A percentile compares a stretch with the other conserved stretches of the same genome.
Evolutionary conservation across 1,284 basidiomycete species (phyloP).

Genomic region (Ustilago curta): DNA sequence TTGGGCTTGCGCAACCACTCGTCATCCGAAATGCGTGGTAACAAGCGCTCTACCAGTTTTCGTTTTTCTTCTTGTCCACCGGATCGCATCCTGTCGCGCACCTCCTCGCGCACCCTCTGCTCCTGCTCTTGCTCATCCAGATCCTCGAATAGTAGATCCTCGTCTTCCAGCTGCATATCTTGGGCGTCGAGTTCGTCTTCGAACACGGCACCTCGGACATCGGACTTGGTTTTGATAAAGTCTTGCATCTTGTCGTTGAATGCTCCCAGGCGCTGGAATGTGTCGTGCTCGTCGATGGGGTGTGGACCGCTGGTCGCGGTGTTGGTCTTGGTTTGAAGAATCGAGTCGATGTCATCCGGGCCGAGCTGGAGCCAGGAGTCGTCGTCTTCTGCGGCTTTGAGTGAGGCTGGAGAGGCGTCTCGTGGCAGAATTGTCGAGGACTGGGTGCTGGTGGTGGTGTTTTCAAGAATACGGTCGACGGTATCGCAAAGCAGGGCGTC

Average conservation of each 20-base stretch:
- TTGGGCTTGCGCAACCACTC: constrained; percentile 31
- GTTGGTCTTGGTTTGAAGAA: constrained; percentile 23
- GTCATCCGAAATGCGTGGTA: constrained; percentile 33
- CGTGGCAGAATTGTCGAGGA: not conserved
- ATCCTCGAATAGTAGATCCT: constrained; percentile 44
- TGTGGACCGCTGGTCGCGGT: not conserved
- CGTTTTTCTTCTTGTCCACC: constrained; percentile 21
- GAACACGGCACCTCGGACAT: constrained; percentile 60
- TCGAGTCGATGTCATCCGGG: constrained; percentile 45
- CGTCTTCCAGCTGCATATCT: constrained; percentile 39
- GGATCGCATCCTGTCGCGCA: constrained; percentile 15
- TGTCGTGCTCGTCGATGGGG: constrained; percentile 39
- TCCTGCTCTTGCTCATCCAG: constrained; percentile 39
- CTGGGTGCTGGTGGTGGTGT: not conserved
- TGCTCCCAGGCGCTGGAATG: constrained; percentile 42
- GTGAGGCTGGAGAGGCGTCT: not conserved
- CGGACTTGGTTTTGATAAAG: constrained; percentile 59
- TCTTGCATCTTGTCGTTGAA: constrained; percentile 60
- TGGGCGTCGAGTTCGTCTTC: constrained; percentile 52
- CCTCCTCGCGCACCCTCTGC: constrained; percentile 13
- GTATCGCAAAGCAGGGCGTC: constrained; percentile 15
- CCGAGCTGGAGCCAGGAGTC: constrained; percentile 58
- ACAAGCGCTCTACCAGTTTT: constrained; percentile 25
- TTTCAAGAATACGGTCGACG: constrained; percentile 15
- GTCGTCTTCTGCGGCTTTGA: constrained; percentile 40